A percentile compares a stretch with the other conserved stretches of the same genome.
phyloP scores from a whole-genome alignment of 2,329 filamentous ascomycete genomes.

The Ophiostoma piceae region DNA sequence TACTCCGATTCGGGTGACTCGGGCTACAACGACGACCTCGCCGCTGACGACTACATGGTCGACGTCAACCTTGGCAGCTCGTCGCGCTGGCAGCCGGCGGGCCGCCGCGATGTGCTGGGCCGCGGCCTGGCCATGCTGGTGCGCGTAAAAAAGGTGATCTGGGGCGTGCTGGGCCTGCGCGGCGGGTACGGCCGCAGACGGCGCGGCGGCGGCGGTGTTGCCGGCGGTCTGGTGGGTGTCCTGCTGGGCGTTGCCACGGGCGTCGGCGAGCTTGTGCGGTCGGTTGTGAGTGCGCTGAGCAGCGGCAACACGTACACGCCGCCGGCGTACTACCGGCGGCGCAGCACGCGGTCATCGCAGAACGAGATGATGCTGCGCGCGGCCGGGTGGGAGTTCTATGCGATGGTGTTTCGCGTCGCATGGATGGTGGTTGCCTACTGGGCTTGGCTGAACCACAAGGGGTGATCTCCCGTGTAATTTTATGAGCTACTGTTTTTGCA shows the following conservation, averaged over 20 bases:
- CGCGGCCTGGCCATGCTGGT: slow-evolving; percentile 5
- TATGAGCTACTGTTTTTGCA: neutral
- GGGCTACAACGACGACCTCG: slow-evolving; percentile 17
- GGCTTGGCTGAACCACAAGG: slow-evolving; percentile 60
- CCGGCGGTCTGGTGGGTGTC: neutral
- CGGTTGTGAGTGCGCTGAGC: slow-evolving; percentile 28
- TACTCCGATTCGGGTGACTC: slow-evolving; percentile 16
- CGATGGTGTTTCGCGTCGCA: slow-evolving; percentile 56
- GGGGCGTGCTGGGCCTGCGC: slow-evolving; percentile 14
- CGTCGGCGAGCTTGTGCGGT: neutral
- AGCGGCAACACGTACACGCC: slow-evolving; percentile 20
- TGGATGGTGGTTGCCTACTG: slow-evolving; percentile 62
- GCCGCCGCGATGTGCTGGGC: slow-evolving; percentile 21
- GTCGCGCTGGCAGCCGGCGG: slow-evolving; percentile 25
- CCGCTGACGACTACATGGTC: slow-evolving; percentile 19
- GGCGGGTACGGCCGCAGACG: slow-evolving; percentile 10
- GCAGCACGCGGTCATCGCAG: slow-evolving; percentile 34
- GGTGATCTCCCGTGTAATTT: slow-evolving; percentile 31
- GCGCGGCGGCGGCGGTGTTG: slow-evolving; percentile 19
- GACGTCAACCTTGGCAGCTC: slow-evolving; percentile 15
- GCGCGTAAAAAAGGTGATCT: neutral
- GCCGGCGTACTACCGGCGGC: slow-evolving; percentile 31
- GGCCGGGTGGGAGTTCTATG: slow-evolving; percentile 56
- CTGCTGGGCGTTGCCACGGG: neutral
- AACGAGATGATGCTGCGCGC: slow-evolving; percentile 13